Base-by-base conservation (phyloP, 2,329 filamentous ascomycete genomes). In the Lachnum nothofagi region DNA sequence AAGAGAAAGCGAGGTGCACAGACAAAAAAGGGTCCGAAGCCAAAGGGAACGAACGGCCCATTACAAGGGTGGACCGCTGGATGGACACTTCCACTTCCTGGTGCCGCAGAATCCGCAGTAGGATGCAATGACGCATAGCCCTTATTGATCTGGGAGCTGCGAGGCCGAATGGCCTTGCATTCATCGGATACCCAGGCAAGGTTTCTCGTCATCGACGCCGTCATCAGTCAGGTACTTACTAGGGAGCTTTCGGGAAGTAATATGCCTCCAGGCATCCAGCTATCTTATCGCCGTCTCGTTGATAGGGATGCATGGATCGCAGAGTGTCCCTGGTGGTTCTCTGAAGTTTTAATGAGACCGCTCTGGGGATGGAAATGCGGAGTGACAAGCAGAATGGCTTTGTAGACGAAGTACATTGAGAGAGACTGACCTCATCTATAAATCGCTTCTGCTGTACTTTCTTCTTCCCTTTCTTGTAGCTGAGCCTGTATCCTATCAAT, bases 201-300 rank as follows among this genome's bases (percentile, higher is more conserved):
- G 17, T 20, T 17, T 19, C 19, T 39, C 37, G 37, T 39, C 37
- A 39, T 39, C 20, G 20, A 10, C n/a, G 37, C 37, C 37, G 20
- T 39, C 37, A 39, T 23, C 37, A 39, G 37, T 39, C 37, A 39
- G 37, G 37, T 39, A 39, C 37, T 17, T 5, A 39, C 19, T 16
- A 23, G 20, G 37, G 8, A n/a, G 5, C 2, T 23, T 10, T n/a
- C 37, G 16, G 19, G 23, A 19, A 23, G 17, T 10, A 23, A 10
- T 5, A 19, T 38, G 3, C 14, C 9, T 9, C 17, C n/a, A n/a
- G n/a, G 19, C 35, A 20, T 16, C 9, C 14, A 25, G 31, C 42
- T 43, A 29, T 50, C 42, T 50, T 50, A 46, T 50, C 48, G 39
- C 42, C 48, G 48, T 23, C 2, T 33, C 27, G n/a, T 40, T 24